Evolutionary conservation across 495 filamentous ascomycete genomes (phyloP).

Genomic region (Neurospora sp.): DNA sequence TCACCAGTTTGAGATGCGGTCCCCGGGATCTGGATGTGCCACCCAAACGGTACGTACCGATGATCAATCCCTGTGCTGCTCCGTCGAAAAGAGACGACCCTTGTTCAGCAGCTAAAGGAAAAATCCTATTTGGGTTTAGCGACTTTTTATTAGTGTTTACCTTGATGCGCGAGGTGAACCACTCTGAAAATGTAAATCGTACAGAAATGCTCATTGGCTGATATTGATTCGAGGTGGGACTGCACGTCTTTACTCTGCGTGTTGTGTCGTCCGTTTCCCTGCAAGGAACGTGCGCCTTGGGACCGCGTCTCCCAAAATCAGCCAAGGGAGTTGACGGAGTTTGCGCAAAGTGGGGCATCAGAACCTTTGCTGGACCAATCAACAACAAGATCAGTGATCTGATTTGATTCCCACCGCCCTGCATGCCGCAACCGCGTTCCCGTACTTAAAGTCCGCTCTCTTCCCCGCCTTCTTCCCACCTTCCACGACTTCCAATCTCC

Average conservation of each 20-base stretch:
- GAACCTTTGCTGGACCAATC: background rate
- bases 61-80: background rate
- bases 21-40: background rate
- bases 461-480: constrained; percentile 39
- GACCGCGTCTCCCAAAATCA: constrained; percentile 13
- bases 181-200: background rate
- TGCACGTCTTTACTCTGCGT: background rate
- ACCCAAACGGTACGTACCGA: background rate
- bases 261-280: background rate
- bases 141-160: background rate
- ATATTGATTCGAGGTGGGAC: constrained; percentile 7
- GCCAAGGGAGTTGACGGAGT: constrained; percentile 6
- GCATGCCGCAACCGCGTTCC: constrained; percentile 18
- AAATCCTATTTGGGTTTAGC: background rate
- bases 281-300: constrained; percentile 2
- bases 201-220: background rate
- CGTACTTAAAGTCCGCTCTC: constrained; percentile 32
- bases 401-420: constrained; percentile 33
- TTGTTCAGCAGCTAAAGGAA: background rate
- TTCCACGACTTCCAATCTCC: constrained; percentile 7
- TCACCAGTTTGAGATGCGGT: background rate
- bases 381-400: constrained; percentile 20
- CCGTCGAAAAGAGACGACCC: background rate
- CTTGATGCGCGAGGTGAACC: background rate
- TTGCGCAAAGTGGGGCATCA: constrained; percentile 3